Evolutionary conservation across 306 rosid species (phyloP), one percentile per base, ranked within the genome.

Genomic region (Prunus dulcis): DNA sequence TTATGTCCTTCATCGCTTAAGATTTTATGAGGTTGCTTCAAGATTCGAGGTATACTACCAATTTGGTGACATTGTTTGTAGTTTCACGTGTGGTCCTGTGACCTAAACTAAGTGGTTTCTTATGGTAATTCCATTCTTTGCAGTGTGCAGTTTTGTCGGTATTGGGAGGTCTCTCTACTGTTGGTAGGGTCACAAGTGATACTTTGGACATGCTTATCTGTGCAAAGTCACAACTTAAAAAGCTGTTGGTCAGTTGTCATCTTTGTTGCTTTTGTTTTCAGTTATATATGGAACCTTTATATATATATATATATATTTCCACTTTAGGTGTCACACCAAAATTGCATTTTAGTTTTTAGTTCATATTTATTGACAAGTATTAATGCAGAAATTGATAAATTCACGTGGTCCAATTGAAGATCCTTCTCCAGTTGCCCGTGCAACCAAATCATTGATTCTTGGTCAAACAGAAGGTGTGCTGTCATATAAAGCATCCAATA

Each of bases 391-490:
- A 78, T 90, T 90, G 93, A 87, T 95, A 78, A 92, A 86, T 78
- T 89, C 92, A 71, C 86, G 86, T 74, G 96, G 92, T 84, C 97
- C 92, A 64, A 89, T 88, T 87, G 96, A 95, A 87, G 99, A 95
- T 86, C 99, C 99, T 83, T 92, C 99, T 78, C 97, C 91, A 3
- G 78, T 88, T 79, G 93, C 89, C 32, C 23, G 60, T 69, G 97
- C 97, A 55, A 82, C 87, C 84, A 90, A 88, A 82, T 84, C 85
- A 67, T 78, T 90, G 76, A 73, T 91, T 81, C 75, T 89, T 19
- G 92, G 99, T 77, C 93, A 91, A 78, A 83, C 84, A 73, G 97
- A 95, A 73, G 93, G 93, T 72, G 69, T 82, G 75, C 78, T 89
- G 87, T 89, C 97, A 27, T 92, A 84, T 86, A 89, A 91, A 87